Evolutionary conservation across 2,329 filamentous ascomycete species (phyloP).

Genomic region (Aspergillus uvarum): DNA sequence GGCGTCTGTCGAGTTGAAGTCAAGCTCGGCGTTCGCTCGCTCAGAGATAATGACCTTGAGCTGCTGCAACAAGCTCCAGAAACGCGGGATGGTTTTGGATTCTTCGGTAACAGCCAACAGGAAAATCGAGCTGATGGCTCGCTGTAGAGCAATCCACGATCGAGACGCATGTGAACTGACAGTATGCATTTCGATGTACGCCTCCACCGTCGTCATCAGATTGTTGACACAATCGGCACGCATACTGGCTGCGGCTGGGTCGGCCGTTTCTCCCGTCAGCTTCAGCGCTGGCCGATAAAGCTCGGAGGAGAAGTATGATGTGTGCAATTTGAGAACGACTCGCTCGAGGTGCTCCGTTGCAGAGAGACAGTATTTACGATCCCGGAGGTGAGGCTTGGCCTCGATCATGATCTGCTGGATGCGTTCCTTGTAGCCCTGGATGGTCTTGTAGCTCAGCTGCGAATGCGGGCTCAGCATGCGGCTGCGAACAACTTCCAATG

Average conservation of each 20-base stretch:
- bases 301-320: conserved; percentile 62
- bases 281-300: conserved; percentile 62
- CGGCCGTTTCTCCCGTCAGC: conserved; percentile 46
- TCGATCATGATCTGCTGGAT: conserved; percentile 60
- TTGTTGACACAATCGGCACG: conserved; percentile 57
- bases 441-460: conserved; percentile 54
- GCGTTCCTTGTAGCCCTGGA: conserved; percentile 57
- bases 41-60: conserved; percentile 48
- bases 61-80: conserved; percentile 42
- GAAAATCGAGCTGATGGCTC: conserved; percentile 50
- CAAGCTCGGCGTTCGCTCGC: conserved; percentile 39
- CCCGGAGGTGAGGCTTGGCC: conserved; percentile 57
- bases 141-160: conserved; percentile 49
- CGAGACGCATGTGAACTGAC: conserved; percentile 45
- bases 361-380: conserved; percentile 45
- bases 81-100: conserved; percentile 41
- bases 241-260: conserved; percentile 42
- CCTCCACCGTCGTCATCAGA: conserved; percentile 57
- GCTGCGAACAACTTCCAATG: conserved; percentile 59
- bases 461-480: conserved; percentile 56
- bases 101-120: conserved; percentile 49
- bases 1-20: conserved; percentile 23
- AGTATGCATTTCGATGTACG: conserved; percentile 57
- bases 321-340: conserved; percentile 61
- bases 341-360: conserved; percentile 58